A percentile compares a stretch with the other conserved stretches of the same genome.
These are phyloP conservation scores for Candida wancherniae DNA, from an alignment of 805 yeast species.

Conservation along the genomic window DNA sequence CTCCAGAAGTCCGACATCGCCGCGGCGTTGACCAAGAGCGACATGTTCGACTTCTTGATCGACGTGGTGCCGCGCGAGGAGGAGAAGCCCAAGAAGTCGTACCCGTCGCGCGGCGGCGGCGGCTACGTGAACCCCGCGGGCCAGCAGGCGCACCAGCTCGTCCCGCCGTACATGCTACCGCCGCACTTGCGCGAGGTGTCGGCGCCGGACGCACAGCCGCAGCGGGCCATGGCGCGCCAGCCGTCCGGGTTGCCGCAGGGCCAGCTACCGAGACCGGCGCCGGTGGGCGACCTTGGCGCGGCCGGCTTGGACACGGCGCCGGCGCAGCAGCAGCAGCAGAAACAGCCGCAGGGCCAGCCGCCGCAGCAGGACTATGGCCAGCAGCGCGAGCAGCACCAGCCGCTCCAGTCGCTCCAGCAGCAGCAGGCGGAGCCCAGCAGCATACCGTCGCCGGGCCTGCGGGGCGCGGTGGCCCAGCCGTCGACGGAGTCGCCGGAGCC, in stretches of 20 bases:
- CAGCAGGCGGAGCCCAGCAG: background rate
- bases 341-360: background rate
- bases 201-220: too few species aligned
- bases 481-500: too few species aligned
- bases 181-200: too few species aligned
- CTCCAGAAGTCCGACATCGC: slow-evolving; percentile 92
- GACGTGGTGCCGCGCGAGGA: slow-evolving; percentile 94
- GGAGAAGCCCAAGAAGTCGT: slow-evolving; percentile 49
- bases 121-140: too few species aligned
- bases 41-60: slow-evolving; percentile 95
- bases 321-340: background rate
- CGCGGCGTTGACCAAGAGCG: slow-evolving; percentile 88
- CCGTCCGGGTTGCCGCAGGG: background rate
- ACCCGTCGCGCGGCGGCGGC: slow-evolving; percentile 20
- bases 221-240: too few species aligned
- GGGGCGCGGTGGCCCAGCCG: slow-evolving; percentile 1
- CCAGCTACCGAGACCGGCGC: background rate
- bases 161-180: too few species aligned
- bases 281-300: background rate
- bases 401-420: slow-evolving; percentile 4
- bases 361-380: background rate
- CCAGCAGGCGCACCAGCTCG: too few species aligned
- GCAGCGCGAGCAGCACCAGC: slow-evolving; percentile 3
- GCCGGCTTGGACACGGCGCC: background rate
- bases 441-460: too few species aligned